Conservation (phyloP, 208 protist species). For the Wallacemonas sp. region DNA sequence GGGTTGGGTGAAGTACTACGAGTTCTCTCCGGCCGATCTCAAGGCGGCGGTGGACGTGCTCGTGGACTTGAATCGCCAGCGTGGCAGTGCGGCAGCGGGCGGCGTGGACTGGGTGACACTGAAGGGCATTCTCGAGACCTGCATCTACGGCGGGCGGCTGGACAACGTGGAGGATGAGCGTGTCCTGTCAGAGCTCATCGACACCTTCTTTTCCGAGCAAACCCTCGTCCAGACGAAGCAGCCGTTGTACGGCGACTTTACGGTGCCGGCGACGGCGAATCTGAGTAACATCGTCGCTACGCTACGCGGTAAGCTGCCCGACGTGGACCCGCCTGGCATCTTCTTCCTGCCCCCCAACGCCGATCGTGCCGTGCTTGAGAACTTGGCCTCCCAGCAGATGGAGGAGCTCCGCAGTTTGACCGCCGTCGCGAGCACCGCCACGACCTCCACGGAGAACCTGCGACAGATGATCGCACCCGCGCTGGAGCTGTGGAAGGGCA, state of each 20-base stretch:
- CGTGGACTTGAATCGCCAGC: constrained; percentile 29
- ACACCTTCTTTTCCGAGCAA: constrained; percentile 66
- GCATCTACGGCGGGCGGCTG: constrained; percentile 96
- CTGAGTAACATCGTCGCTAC: constrained; percentile 54
- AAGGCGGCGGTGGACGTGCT: constrained; percentile 92
- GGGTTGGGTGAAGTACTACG: constrained; percentile 97
- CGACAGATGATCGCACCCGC: constrained; percentile 75
- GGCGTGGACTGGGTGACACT: constrained; percentile 91
- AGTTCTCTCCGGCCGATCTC: constrained; percentile 95
- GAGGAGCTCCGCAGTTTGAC: constrained; percentile 82
- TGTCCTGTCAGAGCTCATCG: constrained; percentile 87
- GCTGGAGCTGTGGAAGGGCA: constrained; percentile 82
- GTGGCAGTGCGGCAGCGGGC: no score
- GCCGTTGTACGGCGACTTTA: constrained; percentile 51
- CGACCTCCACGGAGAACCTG: constrained; percentile 82
- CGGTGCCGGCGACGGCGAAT: constrained; percentile 48
- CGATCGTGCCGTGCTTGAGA: constrained; percentile 90
- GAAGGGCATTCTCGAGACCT: constrained; percentile 90
- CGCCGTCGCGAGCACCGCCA: background rate
- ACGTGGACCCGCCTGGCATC: constrained; percentile 72
- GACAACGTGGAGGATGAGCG: constrained; percentile 91
- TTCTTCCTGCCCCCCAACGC: constrained; percentile 94
- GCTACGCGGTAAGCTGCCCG: constrained; percentile 58
- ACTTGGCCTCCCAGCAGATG: constrained; percentile 41
- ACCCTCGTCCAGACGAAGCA: constrained; percentile 34